Evolutionary conservation across 2,329 filamentous ascomycete genomes (phyloP), one percentile per base, ranked within the genome.

Genomic region (Phialocephala subalpina): DNA sequence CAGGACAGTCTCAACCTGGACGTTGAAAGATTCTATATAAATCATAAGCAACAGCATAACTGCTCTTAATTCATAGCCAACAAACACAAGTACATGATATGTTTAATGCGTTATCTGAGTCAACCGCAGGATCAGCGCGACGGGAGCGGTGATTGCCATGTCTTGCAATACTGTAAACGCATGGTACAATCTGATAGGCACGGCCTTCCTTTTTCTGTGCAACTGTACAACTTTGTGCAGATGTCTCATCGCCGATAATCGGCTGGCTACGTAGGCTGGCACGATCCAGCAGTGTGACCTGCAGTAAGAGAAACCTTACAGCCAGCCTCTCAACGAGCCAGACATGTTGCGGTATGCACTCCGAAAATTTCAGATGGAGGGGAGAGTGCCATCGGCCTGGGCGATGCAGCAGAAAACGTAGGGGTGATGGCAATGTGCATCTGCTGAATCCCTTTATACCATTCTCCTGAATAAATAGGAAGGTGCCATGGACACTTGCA

Each of bases 401-500:
- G 27, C 49, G 16, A 52, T 58, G 55, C 40, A 53, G 40, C 16
- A 55, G 11, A 35, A 58, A 35, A 58, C n/a, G 45, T 55, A 64
- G 25, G 27, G 40, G 52, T 58, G 49, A 20, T 22, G 25, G 27
- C 18, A 53, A 16, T 29, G 49, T 53, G 49, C 49, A 14, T 27
- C 11, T 33, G 22, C 12, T 53, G 45, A 22, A 49, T 53, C 8
- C 20, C 45, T 40, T 58, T 49, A 27, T 36, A 55, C 25, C 57
- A 36, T 12, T 38, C 3, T 33, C n/a, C 14, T 36, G 49, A 40
- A 64, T 60, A 66, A 63, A 58, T 55, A 55, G 40, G 55, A 68
- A 69, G 63, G 61, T 66, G 68, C 61, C 68, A 69, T 67, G 55
- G 40, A n/a, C 29, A 64, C 38, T 45, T 63, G 58, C 52, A 52